These are phyloP conservation scores for Talaromyces ruber DNA, from an alignment of 495 filamentous ascomycete genomes.

Conservation along the genomic window DNA sequence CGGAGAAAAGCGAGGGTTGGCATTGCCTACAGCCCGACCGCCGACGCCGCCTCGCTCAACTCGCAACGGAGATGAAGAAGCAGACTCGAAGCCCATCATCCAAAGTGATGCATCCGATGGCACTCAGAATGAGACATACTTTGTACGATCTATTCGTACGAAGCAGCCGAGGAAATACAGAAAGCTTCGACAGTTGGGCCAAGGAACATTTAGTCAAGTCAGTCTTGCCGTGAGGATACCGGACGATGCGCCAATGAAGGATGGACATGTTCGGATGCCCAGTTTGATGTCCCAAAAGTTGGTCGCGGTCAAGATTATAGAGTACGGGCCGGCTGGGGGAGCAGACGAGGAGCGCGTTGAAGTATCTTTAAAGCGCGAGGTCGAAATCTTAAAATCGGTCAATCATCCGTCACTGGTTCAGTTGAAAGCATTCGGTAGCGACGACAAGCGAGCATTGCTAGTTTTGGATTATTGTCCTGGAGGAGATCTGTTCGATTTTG, in stretches of 20 bases:
- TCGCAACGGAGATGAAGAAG: conserved; percentile 29
- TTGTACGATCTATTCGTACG: conserved; percentile 36
- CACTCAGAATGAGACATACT: conserved; percentile 28
- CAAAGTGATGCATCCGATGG: conserved; percentile 12
- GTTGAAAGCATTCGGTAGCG: conserved; percentile 78
- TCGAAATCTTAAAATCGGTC: conserved; percentile 82
- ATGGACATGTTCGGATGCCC: conserved; percentile 24
- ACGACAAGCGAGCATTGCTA: conserved; percentile 69
- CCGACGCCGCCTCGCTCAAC: conserved; percentile 68
- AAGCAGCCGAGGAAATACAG: conserved; percentile 51
- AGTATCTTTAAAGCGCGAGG: conserved; percentile 84
- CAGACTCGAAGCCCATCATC: conserved; percentile 24
- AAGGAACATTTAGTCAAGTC: conserved; percentile 93
- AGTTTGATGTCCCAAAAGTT: conserved; percentile 51
- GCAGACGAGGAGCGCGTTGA: conserved; percentile 85
- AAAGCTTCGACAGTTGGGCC: conserved; percentile 70
- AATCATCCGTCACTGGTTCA: conserved; percentile 85
- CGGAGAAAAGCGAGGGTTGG: conserved; percentile 65
- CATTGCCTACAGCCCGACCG: conserved; percentile 46
- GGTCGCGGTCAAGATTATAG: conserved; percentile 91
- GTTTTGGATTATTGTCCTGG: conserved; percentile 89
- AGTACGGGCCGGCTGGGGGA: conserved; percentile 86
- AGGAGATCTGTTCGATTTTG: conserved; percentile 91
- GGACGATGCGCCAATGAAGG: conserved; percentile 9
- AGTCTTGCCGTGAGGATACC: conserved; percentile 66